phyloP scores from a whole-genome alignment of 2,329 filamentous ascomycete genomes.

The Neonectria hederae region DNA sequence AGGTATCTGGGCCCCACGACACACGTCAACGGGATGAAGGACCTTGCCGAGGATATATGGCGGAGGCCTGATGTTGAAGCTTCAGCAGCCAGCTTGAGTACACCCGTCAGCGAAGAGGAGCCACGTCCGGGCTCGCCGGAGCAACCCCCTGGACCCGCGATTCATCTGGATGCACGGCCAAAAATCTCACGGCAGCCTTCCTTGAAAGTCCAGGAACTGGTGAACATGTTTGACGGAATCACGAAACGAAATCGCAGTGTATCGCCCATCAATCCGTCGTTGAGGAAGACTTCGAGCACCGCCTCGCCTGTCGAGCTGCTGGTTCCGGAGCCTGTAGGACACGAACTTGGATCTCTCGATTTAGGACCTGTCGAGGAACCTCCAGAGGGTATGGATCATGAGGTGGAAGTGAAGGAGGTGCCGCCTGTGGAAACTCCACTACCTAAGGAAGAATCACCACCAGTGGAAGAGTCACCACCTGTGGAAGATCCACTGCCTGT shows the following conservation, averaged over 20 bases:
- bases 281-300: conserved; percentile 25
- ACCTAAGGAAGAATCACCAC: neutral
- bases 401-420: neutral
- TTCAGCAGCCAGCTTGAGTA: conserved; percentile 24
- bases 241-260: conserved; percentile 37
- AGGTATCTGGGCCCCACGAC: conserved; percentile 2
- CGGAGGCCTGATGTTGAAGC: conserved; percentile 16
- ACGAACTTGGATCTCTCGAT: conserved; percentile 12
- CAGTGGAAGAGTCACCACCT: neutral
- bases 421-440: neutral
- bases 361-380: neutral
- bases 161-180: conserved; percentile 20
- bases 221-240: conserved; percentile 61
- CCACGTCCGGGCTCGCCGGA: conserved; percentile 33
- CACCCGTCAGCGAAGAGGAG: conserved; percentile 25
- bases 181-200: conserved; percentile 38
- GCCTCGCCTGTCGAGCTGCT: conserved; percentile 12
- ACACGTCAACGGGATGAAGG: conserved; percentile 13
- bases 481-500: neutral
- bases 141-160: conserved; percentile 27
- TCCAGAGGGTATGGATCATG: neutral
- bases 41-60: conserved; percentile 35
- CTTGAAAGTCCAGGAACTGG: conserved; percentile 61
- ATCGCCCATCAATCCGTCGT: conserved; percentile 35
- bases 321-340: neutral